Evolutionary conservation across 345 rosid species (phyloP), one percentile per base, ranked within the genome.

Genomic region (Geranium brycei): DNA sequence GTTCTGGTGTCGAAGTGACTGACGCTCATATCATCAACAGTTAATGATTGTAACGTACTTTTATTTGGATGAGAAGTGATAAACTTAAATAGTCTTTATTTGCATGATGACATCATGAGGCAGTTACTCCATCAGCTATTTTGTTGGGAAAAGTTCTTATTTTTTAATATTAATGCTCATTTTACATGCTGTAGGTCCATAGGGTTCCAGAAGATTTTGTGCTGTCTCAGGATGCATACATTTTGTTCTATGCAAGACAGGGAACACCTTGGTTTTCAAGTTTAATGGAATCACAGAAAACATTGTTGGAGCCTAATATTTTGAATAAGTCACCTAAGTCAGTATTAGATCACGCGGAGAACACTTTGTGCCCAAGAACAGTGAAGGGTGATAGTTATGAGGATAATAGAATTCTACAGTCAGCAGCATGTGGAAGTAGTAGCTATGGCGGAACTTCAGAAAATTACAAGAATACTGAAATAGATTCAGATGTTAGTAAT

Each of bases 241-340:
- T 91, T 64, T 77, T 95, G 61, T 87, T 91, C 64, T 95, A 95
- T 75, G 88, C 83, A 13, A 83, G 80, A 76, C 83, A 82, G 70
- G 88, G 67, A 23, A 80, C 78, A 19, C 87, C 88, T 8, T 95
- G 92, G 99, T 80, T 87, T 77, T 80, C 86, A 53, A 79, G 68
- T 68, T 75, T 75, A 60, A 73, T 75, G 51, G 83, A 81, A 80
- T 63, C 65, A 58, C 71, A 72, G 61, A 73, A 69, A 62, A 70
- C 71, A 38, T 57, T 59, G 57, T 11, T 41, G 38, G 73, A 71
- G 66, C 59, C 68, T 18, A 68, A 60, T 58, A 60, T 66, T 19
- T 62, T 64, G 38, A 78, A 68, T 63, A 66, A 78, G 32, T 93
- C 96, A 15, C 96, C 95, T 31, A 83, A 82, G 63, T 87, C 96